Conservation (phyloP, 495 filamentous ascomycete species). For the Copromyces sp. region DNA sequence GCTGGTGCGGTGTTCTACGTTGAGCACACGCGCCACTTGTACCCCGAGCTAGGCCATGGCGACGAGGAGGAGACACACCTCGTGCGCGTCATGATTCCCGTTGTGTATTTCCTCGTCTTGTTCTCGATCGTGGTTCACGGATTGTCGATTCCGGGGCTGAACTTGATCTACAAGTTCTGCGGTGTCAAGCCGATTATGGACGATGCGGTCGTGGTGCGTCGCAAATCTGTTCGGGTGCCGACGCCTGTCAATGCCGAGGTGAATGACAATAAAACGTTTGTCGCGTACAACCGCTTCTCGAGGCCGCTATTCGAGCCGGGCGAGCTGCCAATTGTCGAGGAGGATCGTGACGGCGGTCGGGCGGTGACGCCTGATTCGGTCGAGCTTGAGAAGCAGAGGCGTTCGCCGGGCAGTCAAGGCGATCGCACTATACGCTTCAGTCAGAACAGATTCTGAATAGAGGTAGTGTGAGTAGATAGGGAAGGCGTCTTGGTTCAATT, state of each 20-base stretch:
- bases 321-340: conserved; percentile 13
- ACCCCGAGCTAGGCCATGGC: conserved; percentile 40
- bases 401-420: neutral
- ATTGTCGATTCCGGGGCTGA: conserved; percentile 44
- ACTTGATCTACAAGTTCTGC: conserved; percentile 33
- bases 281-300: conserved; percentile 49
- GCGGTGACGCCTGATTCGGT: neutral
- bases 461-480: neutral
- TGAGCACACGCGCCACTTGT: conserved; percentile 45
- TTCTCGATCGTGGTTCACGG: conserved; percentile 50
- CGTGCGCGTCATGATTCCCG: conserved; percentile 39
- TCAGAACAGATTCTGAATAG: neutral
- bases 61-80: conserved; percentile 44
- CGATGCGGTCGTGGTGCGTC: conserved; percentile 39
- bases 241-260: conserved; percentile 41
- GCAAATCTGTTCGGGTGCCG: conserved; percentile 39
- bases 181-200: conserved; percentile 40
- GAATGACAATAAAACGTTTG: conserved; percentile 28
- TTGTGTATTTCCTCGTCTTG: conserved; percentile 50
- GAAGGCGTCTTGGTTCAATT: neutral
- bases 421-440: neutral
- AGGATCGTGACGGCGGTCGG: neutral
- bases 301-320: conserved; percentile 23
- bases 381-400: neutral
- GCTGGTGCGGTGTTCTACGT: conserved; percentile 82